Evolutionary conservation across 139 green algal species (phyloP).

Genomic region (Spirogloea muscicola): DNA sequence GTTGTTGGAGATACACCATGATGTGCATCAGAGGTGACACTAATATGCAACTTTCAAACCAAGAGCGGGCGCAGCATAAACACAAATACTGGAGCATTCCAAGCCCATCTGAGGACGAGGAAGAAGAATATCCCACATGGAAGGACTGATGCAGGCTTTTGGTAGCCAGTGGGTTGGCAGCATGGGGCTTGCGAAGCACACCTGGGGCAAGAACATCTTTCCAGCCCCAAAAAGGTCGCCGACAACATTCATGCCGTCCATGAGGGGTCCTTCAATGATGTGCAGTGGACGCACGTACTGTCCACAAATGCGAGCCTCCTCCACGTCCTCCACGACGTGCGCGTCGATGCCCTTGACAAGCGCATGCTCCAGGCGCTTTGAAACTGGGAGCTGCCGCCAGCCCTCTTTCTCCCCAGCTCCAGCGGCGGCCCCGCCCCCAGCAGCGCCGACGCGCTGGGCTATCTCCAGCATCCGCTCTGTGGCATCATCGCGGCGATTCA

Average conservation of each 20-base stretch:
- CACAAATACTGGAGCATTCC: neutral
- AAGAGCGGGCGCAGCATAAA: too few relatives aligned
- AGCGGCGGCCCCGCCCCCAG: constrained; percentile 1
- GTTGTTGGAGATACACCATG: neutral
- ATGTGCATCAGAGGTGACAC: neutral
- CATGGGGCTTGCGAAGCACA: constrained; percentile 1
- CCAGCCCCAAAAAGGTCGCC: constrained; percentile 95
- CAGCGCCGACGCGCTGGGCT: constrained; percentile 37
- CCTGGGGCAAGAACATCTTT: constrained; percentile 97
- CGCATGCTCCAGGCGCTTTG: constrained; percentile 84
- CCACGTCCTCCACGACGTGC: constrained; percentile 82
- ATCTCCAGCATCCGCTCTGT: constrained; percentile 79
- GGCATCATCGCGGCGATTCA: constrained; percentile 92
- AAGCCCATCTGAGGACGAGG: neutral
- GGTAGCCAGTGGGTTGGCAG: too few relatives aligned
- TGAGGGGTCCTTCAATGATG: constrained; percentile 95
- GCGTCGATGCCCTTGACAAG: constrained; percentile 96
- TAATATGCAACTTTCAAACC: neutral
- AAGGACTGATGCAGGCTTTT: too few relatives aligned
- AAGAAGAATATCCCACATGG: too few relatives aligned
- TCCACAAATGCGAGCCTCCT: constrained; percentile 73
- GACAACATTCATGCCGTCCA: constrained; percentile 98
- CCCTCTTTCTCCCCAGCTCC: constrained; percentile 2
- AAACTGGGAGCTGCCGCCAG: constrained; percentile 76
- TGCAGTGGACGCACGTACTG: constrained; percentile 73